Evolutionary conservation across 2,329 filamentous ascomycete genomes (phyloP), one percentile per base, ranked within the genome.

Genomic region (Colletotrichum sp.): DNA sequence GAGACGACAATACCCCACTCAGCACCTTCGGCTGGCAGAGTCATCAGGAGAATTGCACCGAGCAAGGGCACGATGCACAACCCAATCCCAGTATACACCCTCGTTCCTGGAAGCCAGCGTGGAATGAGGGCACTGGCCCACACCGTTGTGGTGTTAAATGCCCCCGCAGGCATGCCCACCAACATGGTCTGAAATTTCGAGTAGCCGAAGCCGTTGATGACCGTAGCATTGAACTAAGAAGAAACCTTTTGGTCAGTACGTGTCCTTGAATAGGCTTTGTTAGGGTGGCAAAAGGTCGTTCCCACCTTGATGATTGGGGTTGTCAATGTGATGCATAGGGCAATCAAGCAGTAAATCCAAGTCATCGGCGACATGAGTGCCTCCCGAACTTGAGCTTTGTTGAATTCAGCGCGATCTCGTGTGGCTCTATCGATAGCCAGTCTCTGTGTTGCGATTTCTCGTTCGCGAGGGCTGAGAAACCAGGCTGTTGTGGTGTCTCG

Each of bases 61-160:
- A 74, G 26, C 21, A 78, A 24, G 9, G 77, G 75, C 14, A 77
- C 30, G 5, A 71, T 14, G 12, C 66, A 65, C 3, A 75, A 43
- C 1, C 16, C 48, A 2, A 74, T 72, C n/a, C 28, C 60, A 28
- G 79, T 79, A 57, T 90, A 78, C 12, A 77, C 73, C 24, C 78
- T 76, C 5, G 79, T 78, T 1, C 67, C 68, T 12, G 76, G 75
- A 21, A 82, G 68, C 55, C 79, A 73, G 6, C 52, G 68, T 9
- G 80, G 77, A n/a, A 79, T 61, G 1, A 81, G 61, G 4, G 77
- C 80, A 16, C 77, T 75, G 8, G 79, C 26, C 78, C 81, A 30
- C 6, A 43, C 30, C 21, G 57, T 68, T 2, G 48, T 36, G 32
- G 67, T 26, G 63, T 61, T 68, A 18, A 78, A 30, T 24, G 64